phyloP scores from a whole-genome alignment of 768 basidiomycete species.

The Nevesoporus exiguus region DNA sequence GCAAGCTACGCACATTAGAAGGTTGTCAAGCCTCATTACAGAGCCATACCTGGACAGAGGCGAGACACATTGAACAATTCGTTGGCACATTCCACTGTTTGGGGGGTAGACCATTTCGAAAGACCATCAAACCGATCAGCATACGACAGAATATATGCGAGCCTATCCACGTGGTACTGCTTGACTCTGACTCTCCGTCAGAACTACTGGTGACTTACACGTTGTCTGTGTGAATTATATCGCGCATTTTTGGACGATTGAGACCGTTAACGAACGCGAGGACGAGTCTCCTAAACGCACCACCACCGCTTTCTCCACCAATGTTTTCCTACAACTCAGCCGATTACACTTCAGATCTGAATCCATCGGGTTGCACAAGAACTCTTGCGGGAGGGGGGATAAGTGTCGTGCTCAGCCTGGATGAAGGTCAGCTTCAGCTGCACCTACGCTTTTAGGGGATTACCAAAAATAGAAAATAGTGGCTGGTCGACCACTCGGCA shows the following conservation, averaged over 20 bases:
- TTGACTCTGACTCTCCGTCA: not conserved
- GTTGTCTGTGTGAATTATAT: conserved; percentile 43
- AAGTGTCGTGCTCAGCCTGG: not conserved
- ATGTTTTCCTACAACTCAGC: conserved; percentile 63
- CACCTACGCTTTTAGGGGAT: no score
- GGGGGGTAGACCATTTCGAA: not conserved
- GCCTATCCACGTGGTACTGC: conserved; percentile 40
- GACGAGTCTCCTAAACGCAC: conserved; percentile 42
- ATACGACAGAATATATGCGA: conserved; percentile 85
- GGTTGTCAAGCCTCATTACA: not conserved
- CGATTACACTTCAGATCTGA: conserved; percentile 75
- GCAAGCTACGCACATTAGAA: conserved; percentile 52
- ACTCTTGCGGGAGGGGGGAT: not conserved
- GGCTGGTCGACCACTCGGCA: not conserved
- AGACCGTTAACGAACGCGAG: not conserved
- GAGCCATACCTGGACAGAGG: conserved; percentile 66
- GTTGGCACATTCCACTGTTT: conserved; percentile 77
- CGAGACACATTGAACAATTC: conserved; percentile 75
- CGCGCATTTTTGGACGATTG: conserved; percentile 11
- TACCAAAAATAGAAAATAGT: conserved; percentile 14
- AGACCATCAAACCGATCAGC: not conserved
- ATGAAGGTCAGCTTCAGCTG: no score
- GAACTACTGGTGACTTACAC: conserved; percentile 36
- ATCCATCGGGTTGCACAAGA: conserved; percentile 48
- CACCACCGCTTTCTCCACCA: conserved; percentile 81